Base-by-base conservation (phyloP, 2,329 filamentous ascomycete genomes). In the Zasmidium cellare region DNA sequence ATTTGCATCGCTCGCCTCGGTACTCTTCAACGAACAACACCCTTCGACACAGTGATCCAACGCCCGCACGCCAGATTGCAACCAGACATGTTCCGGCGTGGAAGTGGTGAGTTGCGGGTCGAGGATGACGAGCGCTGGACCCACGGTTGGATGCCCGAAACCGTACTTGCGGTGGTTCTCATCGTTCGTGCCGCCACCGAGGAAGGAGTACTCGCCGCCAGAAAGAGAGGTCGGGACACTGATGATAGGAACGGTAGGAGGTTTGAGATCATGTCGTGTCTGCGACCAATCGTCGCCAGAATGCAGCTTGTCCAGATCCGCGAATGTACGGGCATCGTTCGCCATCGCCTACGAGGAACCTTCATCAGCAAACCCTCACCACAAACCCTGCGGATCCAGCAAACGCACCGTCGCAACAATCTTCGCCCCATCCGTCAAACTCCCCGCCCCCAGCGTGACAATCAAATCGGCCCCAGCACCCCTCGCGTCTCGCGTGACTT, bases 1-100 rank as follows among this genome's bases (percentile, higher is more conserved):
- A 20, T 71, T 67, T 1, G 69, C 65, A 9, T 80, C 77, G 5
- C 71, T 72, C n/a, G 66, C 66, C 0, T 62, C 45, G 1, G 71
- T 76, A 9, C 66, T 69, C 1, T 69, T 55, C 1, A 77, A 65
- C 1, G 78, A 79, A 60, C 80, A 83, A 3, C 82, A 67, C 1
- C 79, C 80, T 69, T 86, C 83, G 3, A 86, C 78, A 56, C 82
- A 85, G 65, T 85, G 83, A 62, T 86, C 83, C 0, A 86, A 76
- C 0, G 80, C 77, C 9, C 83, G 75, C 7, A 86, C 75, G 0
- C 85, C 84, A 0, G 82, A 84, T 46, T 79, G 81, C 1, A 86
- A 72, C 84, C 84, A 87, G 19, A 84, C 74, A 19, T 72, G 72
- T 1, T 74, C 71, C 0, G 84, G 84, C 0, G 83, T 86, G 0